Percentiles rank a stretch among this genome's conserved stretches.
Conservation (phyloP, 2,329 filamentous ascomycete genomes). For the Tolypocladium cylindrosporum region DNA sequence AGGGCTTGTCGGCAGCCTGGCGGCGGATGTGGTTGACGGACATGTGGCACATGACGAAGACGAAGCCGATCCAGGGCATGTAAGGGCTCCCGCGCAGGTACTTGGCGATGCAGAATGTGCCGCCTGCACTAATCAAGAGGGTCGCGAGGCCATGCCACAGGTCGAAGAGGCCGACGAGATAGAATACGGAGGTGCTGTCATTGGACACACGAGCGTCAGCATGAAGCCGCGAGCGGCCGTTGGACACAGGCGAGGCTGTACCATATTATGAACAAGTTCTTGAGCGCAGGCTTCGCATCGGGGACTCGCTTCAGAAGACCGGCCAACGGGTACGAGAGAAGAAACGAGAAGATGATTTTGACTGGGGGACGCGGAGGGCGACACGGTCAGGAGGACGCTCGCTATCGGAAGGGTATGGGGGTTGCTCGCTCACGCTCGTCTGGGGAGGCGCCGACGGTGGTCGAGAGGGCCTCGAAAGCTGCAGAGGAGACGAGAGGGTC, state of each 20-base stretch:
- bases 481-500: neutral
- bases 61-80: constrained; percentile 96
- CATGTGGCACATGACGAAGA: constrained; percentile 93
- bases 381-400: constrained; percentile 4
- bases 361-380: constrained; percentile 41
- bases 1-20: constrained; percentile 58
- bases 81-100: constrained; percentile 71
- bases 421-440: constrained; percentile 23
- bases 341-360: constrained; percentile 83
- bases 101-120: constrained; percentile 73
- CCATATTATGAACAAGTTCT: constrained; percentile 82
- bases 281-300: constrained; percentile 70
- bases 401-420: neutral
- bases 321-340: constrained; percentile 86
- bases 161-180: constrained; percentile 86
- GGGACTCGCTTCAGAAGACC: constrained; percentile 83
- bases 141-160: constrained; percentile 80
- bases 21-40: constrained; percentile 80
- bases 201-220: constrained; percentile 2
- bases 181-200: constrained; percentile 69
- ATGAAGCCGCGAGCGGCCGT: neutral
- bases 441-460: constrained; percentile 21
- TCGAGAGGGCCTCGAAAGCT: constrained; percentile 25
- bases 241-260: constrained; percentile 22
- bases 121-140: constrained; percentile 67